Evolutionary conservation across 495 filamentous ascomycete genomes (phyloP), one percentile per base, ranked within the genome.

Genomic region (Aspergillus hancockii): DNA sequence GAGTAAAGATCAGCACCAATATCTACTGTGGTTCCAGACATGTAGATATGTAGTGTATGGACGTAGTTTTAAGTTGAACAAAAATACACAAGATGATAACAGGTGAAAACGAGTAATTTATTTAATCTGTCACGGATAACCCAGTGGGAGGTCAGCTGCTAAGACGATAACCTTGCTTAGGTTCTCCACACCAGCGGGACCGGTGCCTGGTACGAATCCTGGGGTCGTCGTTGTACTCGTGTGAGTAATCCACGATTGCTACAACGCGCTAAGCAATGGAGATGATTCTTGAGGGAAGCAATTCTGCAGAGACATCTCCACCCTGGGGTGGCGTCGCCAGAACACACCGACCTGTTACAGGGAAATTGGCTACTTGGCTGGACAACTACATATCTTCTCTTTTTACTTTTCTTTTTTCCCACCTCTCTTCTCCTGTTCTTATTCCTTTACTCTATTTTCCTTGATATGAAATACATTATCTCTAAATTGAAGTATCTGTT

Each of bases 231-330:
- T 69, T 74, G 70, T 71, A 85, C 83, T 85, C 82, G 75, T 74
- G 75, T 62, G 78, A 82, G 83, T 83, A 85, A 82, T 82, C 78
- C 73, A 73, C 74, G 82, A 85, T 73, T 49, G 80, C 76, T 83
- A 76, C 67, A 66, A 61, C 73, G 72, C 76, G 72, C 68, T 85
- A 83, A 85, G 81, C 77, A 82, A 83, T 85, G 83, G 75, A 78
- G 70, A 75, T 80, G 78, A 85, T 73, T 64, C 78, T 83, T 80
- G 81, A 85, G 83, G 80, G 81, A 83, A 84, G 82, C 71, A 84
- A 85, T 84, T 83, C 80, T 82, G 83, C 83, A 85, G 80, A 83
- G 78, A 74, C 75, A 79, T 72, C 71, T 81, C 73, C 83, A 83
- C 82, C 81, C 77, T 76, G 70, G 77, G 74, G 71, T 82, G 83